Conservation (phyloP, 2,329 filamentous ascomycete species). For the Beauveria pseudobassiana region DNA sequence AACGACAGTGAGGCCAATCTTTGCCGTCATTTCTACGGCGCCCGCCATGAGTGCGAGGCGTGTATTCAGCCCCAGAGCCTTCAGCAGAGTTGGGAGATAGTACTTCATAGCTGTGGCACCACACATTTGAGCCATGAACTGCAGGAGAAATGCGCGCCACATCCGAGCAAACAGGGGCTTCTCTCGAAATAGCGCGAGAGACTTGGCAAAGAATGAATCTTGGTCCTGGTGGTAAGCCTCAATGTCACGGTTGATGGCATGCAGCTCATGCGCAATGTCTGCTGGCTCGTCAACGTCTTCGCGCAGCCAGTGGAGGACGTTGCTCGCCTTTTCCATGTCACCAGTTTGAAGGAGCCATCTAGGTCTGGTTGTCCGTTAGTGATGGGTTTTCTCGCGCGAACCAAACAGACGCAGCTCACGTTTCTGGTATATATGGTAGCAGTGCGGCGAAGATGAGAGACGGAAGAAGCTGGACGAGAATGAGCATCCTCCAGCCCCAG, state of each 20-base stretch:
- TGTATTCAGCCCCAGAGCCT: slow-evolving; percentile 40
- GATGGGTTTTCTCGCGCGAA: not conserved
- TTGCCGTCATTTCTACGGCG: slow-evolving; percentile 49
- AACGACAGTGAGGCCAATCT: slow-evolving; percentile 47
- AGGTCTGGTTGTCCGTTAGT: slow-evolving; percentile 25
- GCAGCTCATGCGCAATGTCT: slow-evolving; percentile 35
- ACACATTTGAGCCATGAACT: slow-evolving; percentile 55
- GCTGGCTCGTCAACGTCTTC: slow-evolving; percentile 31
- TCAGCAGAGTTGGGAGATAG: slow-evolving; percentile 47
- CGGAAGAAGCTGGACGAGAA: slow-evolving; percentile 44
- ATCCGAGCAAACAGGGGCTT: slow-evolving; percentile 41
- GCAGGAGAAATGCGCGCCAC: slow-evolving; percentile 48
- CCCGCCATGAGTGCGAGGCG: slow-evolving; percentile 43
- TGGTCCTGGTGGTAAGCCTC: slow-evolving; percentile 26
- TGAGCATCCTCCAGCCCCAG: slow-evolving; percentile 46
- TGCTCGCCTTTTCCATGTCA: slow-evolving; percentile 33
- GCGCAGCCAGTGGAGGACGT: slow-evolving; percentile 41
- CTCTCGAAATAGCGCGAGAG: slow-evolving; percentile 40
- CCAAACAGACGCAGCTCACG: slow-evolving; percentile 28
- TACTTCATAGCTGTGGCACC: slow-evolving; percentile 55
- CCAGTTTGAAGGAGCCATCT: slow-evolving; percentile 51
- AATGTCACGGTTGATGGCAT: slow-evolving; percentile 38
- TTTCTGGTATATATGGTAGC: slow-evolving; percentile 46
- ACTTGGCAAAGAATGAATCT: slow-evolving; percentile 13
- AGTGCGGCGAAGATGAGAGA: slow-evolving; percentile 41